Base-by-base conservation (phyloP, 441 rosid species). In the Corymbia calophylla region DNA sequence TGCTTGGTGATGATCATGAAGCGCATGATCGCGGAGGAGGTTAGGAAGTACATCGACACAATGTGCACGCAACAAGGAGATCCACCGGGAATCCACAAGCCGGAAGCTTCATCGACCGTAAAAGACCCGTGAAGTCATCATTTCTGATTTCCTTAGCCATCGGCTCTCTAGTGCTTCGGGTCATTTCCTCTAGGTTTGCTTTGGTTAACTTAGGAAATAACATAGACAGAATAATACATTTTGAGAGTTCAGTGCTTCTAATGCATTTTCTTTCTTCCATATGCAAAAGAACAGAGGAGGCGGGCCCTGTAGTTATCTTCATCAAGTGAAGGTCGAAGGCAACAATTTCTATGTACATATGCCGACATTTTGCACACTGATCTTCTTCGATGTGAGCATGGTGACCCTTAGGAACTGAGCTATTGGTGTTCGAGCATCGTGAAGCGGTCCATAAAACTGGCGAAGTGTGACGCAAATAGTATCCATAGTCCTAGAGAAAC, bases 11-110 rank as follows among this genome's bases (percentile, higher is more conserved):
- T 73, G 53, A 88, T 94, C 77, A 92, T 94, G 92, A 93, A 90
- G 84, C 92, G 92, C 60, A 93, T 93, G 93, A 92, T 96, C 86
- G 92, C 93, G 1, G 93, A 93, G 44, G 96, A 95, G 80, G 96
- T 93, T 77, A 91, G 93, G 91, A 92, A 60, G 86, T 93, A 93
- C 88, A 86, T 95, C 19, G 94, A 95, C 86, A 49, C 55, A 55
- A 80, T 93, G 90, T 80, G 92, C 82, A 35, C 47, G 7, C 84
- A 44, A 77, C 51, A 44, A 44, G 51, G n/a, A 39, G 25, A 21
- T 39, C 27, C 51, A 39, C 4, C 29, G 9, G 51, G n/a, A 77
- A 51, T 25, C 51, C 84, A 47, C 51, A 47, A 23, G 84, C 84
- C n/a, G 18, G 51, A 44, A 39, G 11, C 84, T 77, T 44, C 84